Conservation (phyloP, 345 rosid species). For the Salix exigua region DNA sequence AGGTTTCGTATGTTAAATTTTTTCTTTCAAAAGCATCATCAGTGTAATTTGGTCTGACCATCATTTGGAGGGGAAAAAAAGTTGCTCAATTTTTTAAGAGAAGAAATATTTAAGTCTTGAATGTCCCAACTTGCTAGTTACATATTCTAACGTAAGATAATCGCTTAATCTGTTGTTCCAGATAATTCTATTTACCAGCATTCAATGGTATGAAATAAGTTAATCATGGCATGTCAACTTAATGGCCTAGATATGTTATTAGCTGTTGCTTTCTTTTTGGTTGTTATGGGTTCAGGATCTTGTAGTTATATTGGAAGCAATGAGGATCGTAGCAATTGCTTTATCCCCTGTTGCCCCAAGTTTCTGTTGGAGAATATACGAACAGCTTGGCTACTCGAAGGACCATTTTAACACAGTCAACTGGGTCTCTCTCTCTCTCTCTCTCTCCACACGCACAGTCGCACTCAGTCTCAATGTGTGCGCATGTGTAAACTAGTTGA, state of each 20-base stretch:
- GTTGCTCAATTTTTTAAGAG: neutral
- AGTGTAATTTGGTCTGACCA: neutral
- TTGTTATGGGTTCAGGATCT: slow-evolving; percentile 52
- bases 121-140: neutral
- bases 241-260: neutral
- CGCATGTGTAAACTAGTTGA: neutral
- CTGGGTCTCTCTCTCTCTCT: slow-evolving; percentile 51
- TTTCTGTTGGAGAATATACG: slow-evolving; percentile 63
- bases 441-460: neutral
- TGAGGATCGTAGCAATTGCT: slow-evolving; percentile 81
- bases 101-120: neutral
- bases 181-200: neutral
- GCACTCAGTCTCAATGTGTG: neutral
- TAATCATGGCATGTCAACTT: neutral
- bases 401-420: slow-evolving; percentile 47
- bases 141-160: neutral
- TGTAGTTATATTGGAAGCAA: slow-evolving; percentile 74
- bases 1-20: slow-evolving; percentile 38
- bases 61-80: no score
- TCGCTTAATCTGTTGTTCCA: neutral
- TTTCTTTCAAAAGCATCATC: neutral
- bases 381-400: slow-evolving; percentile 75
- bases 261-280: slow-evolving; percentile 5
- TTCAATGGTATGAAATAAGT: neutral
- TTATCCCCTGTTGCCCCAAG: slow-evolving; percentile 71